Evolutionary conservation across 2,329 filamentous ascomycete species (phyloP).

Genomic region (Botrytis sinoallii): DNA sequence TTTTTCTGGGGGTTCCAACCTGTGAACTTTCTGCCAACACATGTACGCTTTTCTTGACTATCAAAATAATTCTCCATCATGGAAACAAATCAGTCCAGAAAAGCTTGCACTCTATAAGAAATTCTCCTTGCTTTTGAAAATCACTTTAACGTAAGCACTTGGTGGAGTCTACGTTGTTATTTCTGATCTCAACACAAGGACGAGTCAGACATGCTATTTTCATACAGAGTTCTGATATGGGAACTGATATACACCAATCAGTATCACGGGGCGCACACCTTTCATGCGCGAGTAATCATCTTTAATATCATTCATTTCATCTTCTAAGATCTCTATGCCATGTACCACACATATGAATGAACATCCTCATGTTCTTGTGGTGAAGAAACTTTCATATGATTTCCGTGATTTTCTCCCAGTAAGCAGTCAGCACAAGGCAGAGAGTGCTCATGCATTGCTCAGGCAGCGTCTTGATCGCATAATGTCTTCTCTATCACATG

Average conservation of each 20-base stretch:
- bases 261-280: not conserved
- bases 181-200: not conserved
- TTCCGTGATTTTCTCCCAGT: too few species aligned
- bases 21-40: not conserved
- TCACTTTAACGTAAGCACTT: not conserved
- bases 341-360: not conserved
- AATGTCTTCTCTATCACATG: not conserved
- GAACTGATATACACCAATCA: too few species aligned
- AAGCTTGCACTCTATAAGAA: not conserved
- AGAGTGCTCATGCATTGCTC: not conserved
- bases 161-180: not conserved
- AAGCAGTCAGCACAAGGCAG: not conserved
- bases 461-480: not conserved
- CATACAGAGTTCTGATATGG: too few species aligned
- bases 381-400: not conserved
- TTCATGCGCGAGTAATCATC: not conserved
- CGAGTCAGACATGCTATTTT: not conserved
- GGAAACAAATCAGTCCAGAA: not conserved
- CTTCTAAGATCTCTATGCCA: not conserved
- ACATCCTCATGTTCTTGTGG: not conserved
- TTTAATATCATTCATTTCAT: not conserved
- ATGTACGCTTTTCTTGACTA: not conserved
- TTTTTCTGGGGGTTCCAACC: not conserved
- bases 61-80: not conserved
- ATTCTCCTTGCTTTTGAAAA: not conserved